Evolutionary conservation across 2,329 filamentous ascomycete genomes (phyloP).

Genomic region (Elsinoe batatas): DNA sequence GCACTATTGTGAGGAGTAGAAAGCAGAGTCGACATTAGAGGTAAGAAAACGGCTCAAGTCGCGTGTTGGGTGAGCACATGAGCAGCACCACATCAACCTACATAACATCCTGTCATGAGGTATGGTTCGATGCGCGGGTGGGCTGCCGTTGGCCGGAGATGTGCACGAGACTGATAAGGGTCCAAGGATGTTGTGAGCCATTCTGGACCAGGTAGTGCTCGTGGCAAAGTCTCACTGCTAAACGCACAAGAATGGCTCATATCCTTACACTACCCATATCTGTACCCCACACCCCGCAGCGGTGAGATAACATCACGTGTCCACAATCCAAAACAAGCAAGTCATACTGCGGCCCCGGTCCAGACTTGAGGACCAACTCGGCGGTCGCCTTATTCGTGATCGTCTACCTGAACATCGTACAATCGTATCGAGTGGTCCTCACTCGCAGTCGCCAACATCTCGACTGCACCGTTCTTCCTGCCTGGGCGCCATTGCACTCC

Average conservation of each 20-base stretch:
- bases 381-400: not conserved
- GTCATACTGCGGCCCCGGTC: not conserved
- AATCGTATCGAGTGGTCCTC: constrained; percentile 31
- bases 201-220: too few species aligned
- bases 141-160: constrained; percentile 9
- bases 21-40: not conserved
- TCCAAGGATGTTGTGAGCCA: constrained; percentile 1
- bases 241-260: not conserved
- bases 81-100: constrained; percentile 1
- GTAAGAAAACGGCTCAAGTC: not conserved
- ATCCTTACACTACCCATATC: not conserved
- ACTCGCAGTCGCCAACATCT: constrained; percentile 29
- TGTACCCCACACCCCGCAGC: not conserved
- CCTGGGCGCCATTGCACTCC: constrained; percentile 24
- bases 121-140: not conserved
- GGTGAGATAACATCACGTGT: constrained; percentile 9
- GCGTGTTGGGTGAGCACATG: constrained; percentile 9
- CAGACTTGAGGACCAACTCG: not conserved
- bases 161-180: constrained; percentile 6
- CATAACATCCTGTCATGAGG: constrained; percentile 10
- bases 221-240: not conserved
- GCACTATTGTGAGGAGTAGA: not conserved
- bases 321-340: not conserved
- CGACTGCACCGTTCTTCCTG: not conserved
- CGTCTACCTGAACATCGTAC: constrained; percentile 14